phyloP scores from a whole-genome alignment of 2,329 filamentous ascomycete genomes.

The Apiospora phragmitis region DNA sequence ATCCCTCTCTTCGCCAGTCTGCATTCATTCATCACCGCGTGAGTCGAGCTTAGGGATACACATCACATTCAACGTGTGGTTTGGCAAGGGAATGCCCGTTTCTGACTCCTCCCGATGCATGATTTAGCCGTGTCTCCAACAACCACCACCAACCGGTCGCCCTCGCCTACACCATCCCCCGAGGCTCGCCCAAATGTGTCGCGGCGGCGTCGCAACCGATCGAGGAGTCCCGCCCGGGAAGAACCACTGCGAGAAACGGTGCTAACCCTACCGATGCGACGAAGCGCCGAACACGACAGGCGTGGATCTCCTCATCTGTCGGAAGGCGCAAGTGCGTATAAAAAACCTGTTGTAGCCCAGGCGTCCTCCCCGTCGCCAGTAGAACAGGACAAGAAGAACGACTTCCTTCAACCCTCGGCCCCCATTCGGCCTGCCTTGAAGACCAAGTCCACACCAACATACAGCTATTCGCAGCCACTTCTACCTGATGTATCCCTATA shows the following conservation, averaged over 20 bases:
- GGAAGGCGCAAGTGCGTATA: conserved; percentile 38
- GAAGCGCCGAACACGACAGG: conserved; percentile 43
- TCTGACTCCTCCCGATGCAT: conserved; percentile 18
- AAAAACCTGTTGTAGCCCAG: conserved; percentile 53
- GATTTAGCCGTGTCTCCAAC: conserved; percentile 52
- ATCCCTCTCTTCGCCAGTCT: conserved; percentile 63
- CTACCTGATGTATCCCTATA: conserved; percentile 68
- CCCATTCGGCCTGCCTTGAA: conserved; percentile 29
- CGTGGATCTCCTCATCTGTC: conserved; percentile 31
- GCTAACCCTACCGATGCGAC: conserved; percentile 43
- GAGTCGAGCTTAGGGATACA: conserved; percentile 42
- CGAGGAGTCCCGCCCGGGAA: conserved; percentile 48
- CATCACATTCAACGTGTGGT: conserved; percentile 15
- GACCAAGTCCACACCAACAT: conserved; percentile 42
- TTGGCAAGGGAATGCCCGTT: conserved; percentile 18
- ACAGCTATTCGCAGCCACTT: conserved; percentile 53
- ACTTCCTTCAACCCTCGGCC: conserved; percentile 27
- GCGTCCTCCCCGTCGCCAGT: conserved; percentile 27
- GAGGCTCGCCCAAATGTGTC: conserved; percentile 52
- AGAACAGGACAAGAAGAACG: conserved; percentile 20
- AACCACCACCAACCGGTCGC: conserved; percentile 49
- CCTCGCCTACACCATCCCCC: conserved; percentile 56
- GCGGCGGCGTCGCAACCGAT: conserved; percentile 51
- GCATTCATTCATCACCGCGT: conserved; percentile 58
- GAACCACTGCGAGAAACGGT: conserved; percentile 46